Evolutionary conservation across 345 rosid species (phyloP).

Genomic region (Salix purpurea): DNA sequence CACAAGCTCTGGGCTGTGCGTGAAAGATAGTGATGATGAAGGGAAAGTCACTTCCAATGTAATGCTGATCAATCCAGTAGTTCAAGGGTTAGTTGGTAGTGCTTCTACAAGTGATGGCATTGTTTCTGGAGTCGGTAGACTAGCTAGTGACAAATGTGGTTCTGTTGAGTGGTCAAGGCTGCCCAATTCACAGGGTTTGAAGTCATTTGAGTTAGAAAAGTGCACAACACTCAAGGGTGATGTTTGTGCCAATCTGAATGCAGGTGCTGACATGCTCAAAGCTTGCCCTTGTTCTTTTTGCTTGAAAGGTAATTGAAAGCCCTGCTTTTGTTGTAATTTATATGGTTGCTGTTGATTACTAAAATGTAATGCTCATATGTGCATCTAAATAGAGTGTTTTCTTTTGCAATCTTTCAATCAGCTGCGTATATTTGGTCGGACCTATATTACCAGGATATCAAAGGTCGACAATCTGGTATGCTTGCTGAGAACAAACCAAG

Average conservation of each 20-base stretch:
- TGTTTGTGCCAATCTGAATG: conserved; percentile 30
- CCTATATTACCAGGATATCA: conserved; percentile 84
- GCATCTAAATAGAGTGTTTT: conserved; percentile 12
- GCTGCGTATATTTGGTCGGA: conserved; percentile 94
- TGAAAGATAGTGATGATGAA: conserved; percentile 25
- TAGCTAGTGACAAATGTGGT: conserved; percentile 29
- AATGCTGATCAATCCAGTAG: conserved; percentile 18
- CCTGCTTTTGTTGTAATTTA: neutral
- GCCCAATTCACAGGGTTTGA: conserved; percentile 37
- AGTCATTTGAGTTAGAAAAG: conserved; percentile 47
- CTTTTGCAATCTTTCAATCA: conserved; percentile 30
- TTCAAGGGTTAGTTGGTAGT: conserved; percentile 13
- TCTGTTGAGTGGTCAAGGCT: conserved; percentile 34
- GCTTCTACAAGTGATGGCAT: conserved; percentile 22
- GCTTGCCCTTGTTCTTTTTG: conserved; percentile 83
- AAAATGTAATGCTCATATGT: neutral
- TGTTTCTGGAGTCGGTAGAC: conserved; percentile 27
- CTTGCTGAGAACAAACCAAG: neutral
- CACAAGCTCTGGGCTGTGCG: conserved; percentile 21
- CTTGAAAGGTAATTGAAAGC: conserved; percentile 50
- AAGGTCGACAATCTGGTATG: conserved; percentile 72
- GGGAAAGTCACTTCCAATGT: conserved; percentile 12
- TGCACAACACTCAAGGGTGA: conserved; percentile 40
- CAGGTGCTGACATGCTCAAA: conserved; percentile 44
- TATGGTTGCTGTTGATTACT: neutral